phyloP scores from a whole-genome alignment of 2,329 filamentous ascomycete genomes.

The Cladosporium cucumerinum region DNA sequence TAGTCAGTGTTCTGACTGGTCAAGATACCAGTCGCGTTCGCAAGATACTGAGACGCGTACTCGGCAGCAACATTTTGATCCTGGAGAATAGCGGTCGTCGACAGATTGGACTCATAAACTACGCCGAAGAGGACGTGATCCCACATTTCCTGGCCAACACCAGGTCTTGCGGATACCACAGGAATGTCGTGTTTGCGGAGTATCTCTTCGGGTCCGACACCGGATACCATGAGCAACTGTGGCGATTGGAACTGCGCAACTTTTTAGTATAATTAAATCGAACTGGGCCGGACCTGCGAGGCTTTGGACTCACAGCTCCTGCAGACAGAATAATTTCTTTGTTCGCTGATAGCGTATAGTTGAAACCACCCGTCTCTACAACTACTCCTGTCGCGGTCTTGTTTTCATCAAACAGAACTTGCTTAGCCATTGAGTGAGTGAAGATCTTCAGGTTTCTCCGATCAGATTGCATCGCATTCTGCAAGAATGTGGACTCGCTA shows the following conservation, averaged over 20 bases:
- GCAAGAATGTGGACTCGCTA: slow-evolving; percentile 30
- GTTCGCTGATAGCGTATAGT: slow-evolving; percentile 29
- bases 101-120: slow-evolving; percentile 23
- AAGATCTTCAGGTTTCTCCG: slow-evolving; percentile 32
- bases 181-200: slow-evolving; percentile 34
- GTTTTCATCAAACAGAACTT: background rate
- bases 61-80: slow-evolving; percentile 17
- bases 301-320: slow-evolving; percentile 27
- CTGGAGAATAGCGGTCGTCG: slow-evolving; percentile 18
- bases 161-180: slow-evolving; percentile 25
- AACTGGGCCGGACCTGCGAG: background rate
- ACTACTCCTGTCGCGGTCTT: slow-evolving; percentile 7
- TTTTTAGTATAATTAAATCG: background rate
- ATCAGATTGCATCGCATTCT: slow-evolving; percentile 19
- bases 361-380: slow-evolving; percentile 23
- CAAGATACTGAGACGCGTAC: slow-evolving; percentile 18
- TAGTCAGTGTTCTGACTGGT: slow-evolving; percentile 9
- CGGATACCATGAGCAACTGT: slow-evolving; percentile 36
- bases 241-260: slow-evolving; percentile 38
- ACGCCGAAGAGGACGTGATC: slow-evolving; percentile 38
- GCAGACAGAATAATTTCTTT: slow-evolving; percentile 46
- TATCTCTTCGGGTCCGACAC: slow-evolving; percentile 30
- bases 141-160: slow-evolving; percentile 31
- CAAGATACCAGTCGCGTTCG: slow-evolving; percentile 24
- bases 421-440: slow-evolving; percentile 27